Percentiles rank a stretch among this genome's conserved stretches.
phyloP scores from a whole-genome alignment of 208 protist species.

The Trypanosoma mega region DNA sequence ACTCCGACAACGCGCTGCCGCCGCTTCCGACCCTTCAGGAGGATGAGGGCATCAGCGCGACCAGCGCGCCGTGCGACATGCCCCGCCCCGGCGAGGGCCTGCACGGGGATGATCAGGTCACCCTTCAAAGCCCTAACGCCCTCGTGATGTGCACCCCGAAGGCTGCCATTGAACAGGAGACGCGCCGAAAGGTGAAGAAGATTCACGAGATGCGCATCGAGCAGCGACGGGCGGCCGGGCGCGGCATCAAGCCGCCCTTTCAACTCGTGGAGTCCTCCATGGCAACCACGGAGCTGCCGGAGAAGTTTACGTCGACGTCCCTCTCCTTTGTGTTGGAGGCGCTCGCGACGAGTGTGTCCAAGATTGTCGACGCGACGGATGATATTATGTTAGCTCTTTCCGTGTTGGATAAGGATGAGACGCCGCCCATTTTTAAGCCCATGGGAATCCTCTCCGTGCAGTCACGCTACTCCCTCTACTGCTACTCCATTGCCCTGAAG shows the following conservation, averaged over 20 bases:
- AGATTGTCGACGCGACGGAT: conserved; percentile 53
- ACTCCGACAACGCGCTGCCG: background rate
- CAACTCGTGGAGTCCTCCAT: background rate
- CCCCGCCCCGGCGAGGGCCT: background rate
- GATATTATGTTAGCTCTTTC: conserved; percentile 60
- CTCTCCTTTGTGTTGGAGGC: conserved; percentile 60
- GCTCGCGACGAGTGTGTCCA: conserved; percentile 40
- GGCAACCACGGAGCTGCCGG: conserved; percentile 37
- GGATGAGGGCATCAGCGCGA: background rate
- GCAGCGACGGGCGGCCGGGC: conserved; percentile 35
- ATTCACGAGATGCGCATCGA: conserved; percentile 26
- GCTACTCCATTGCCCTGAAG: conserved; percentile 35
- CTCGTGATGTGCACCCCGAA: conserved; percentile 2
- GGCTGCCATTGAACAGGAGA: conserved; percentile 10
- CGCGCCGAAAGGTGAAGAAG: conserved; percentile 15
- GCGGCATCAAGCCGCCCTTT: conserved; percentile 17
- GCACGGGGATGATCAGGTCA: background rate
- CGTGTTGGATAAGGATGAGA: conserved; percentile 39
- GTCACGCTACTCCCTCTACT: conserved; percentile 34
- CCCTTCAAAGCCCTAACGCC: background rate
- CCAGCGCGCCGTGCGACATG: conserved; percentile 1
- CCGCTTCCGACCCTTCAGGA: background rate
- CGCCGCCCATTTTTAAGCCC: conserved; percentile 33
- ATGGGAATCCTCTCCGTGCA: conserved; percentile 40
- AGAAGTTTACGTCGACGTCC: conserved; percentile 52